These are phyloP conservation scores for Mycena sp. DNA, from an alignment of 1,284 basidiomycete species.

Conservation along the genomic window DNA sequence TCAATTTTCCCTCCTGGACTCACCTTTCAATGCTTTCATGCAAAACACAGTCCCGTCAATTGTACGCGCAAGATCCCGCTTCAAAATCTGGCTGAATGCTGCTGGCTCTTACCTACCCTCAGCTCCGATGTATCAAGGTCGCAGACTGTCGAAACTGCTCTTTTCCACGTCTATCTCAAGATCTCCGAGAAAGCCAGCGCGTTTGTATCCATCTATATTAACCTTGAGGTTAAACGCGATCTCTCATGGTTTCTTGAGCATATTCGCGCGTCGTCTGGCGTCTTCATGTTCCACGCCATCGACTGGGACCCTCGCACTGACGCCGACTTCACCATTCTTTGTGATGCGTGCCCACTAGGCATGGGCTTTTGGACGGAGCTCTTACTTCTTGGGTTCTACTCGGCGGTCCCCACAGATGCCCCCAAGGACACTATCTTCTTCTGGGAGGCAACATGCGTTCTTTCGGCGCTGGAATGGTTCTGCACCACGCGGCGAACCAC, in stretches of 20 bases:
- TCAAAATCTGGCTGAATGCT: no score
- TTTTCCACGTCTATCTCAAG: no score
- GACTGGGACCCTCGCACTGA: constrained; percentile 35
- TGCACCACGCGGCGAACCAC: neutral
- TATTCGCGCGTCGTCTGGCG: constrained; percentile 33
- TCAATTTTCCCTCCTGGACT: no score
- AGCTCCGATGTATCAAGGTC: no score
- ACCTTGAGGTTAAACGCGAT: constrained; percentile 33
- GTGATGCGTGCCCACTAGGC: neutral
- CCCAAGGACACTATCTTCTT: constrained; percentile 41
- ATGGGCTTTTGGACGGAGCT: constrained; percentile 4
- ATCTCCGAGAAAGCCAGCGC: neutral
- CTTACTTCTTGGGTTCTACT: constrained; percentile 32
- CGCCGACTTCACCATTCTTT: constrained; percentile 35
- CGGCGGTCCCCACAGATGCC: neutral
- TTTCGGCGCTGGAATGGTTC: constrained; percentile 30
- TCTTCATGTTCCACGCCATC: constrained; percentile 38
- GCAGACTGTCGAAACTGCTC: no score
- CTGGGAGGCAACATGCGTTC: constrained; percentile 41
- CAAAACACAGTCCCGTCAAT: no score
- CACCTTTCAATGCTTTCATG: no score
- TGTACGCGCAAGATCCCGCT: no score
- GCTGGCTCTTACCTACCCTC: no score
- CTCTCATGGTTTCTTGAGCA: constrained; percentile 44
- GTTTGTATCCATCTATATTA: constrained; percentile 33